Conservation (phyloP, 1,284 basidiomycete species). For the Schizopora paradoxa region DNA sequence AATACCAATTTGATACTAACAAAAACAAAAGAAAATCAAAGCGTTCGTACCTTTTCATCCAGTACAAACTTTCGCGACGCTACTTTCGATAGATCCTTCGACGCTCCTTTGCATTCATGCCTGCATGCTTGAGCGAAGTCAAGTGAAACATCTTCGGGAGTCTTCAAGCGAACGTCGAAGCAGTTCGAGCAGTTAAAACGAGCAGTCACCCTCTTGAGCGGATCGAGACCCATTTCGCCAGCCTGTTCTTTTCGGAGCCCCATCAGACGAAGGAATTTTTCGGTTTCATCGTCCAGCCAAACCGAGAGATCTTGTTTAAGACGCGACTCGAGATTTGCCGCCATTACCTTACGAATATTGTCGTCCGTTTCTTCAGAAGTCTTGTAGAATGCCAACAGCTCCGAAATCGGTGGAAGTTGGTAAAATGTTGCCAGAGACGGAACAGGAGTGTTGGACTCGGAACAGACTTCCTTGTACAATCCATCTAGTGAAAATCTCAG, state of each 20-base stretch:
- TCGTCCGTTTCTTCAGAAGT: slow-evolving; percentile 28
- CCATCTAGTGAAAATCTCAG: too few relatives aligned
- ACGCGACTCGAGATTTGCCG: slow-evolving; percentile 27
- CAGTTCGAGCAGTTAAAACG: slow-evolving; percentile 54
- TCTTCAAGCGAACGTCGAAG: slow-evolving; percentile 29
- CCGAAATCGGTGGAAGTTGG: background rate
- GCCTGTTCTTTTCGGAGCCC: slow-evolving; percentile 47
- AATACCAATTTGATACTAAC: too few relatives aligned
- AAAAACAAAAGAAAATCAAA: background rate
- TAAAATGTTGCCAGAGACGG: too few relatives aligned
- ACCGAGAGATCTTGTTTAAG: slow-evolving; percentile 38
- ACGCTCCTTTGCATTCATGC: slow-evolving; percentile 44
- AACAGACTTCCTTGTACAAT: too few relatives aligned
- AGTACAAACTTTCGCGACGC: slow-evolving; percentile 52
- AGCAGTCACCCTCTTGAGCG: slow-evolving; percentile 51
- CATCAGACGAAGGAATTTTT: slow-evolving; percentile 41
- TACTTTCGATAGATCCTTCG: slow-evolving; percentile 42
- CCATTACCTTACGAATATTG: slow-evolving; percentile 5
- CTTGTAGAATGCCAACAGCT: slow-evolving; percentile 23
- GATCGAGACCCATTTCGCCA: slow-evolving; percentile 43
- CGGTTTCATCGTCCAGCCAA: slow-evolving; percentile 45
- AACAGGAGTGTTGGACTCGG: too few relatives aligned
- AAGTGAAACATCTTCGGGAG: slow-evolving; percentile 39
- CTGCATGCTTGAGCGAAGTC: slow-evolving; percentile 51
- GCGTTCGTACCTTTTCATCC: slow-evolving; percentile 46